Evolutionary conservation across 176 grass and related monocot genomes (phyloP), one percentile per base, ranked within the genome.

Genomic region (Triticum dicoccoides): DNA sequence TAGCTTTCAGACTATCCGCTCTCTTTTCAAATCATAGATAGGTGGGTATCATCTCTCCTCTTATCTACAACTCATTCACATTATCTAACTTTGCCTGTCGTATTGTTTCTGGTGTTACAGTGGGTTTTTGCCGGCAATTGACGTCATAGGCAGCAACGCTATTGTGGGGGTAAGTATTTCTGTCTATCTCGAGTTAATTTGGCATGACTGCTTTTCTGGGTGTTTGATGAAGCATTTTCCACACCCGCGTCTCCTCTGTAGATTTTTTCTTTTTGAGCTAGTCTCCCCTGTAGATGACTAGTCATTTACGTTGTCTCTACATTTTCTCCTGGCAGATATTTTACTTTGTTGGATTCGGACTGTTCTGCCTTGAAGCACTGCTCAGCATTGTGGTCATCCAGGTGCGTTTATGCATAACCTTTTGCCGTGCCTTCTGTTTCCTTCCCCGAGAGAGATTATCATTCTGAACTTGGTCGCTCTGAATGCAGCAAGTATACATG

Each of bases 321-420:
- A 54, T 41, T 88, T 65, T 72, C 14, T 52, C 77, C 70, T 68
- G 78, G 64, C 74, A 99, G 94, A 91, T 99, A 85, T 96, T 99
- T 78, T 99, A 99, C 77, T 94, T 99, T n/a, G 82, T 99, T 84
- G 94, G 94, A 66, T 99, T 97, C 65, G 97, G 87, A 73, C 78
- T 99, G 64, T 97, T 99, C 89, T 96, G 92, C 69, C 65, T 99
- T 15, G 97, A 99, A 77, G 82, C 79, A 69, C 92, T 99, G 70
- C 82, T 99, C 42, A 97, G 97, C 82, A 24, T 99, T 52, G 81
- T 81, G 61, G 97, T 99, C n/a, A 89, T 99, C 82, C 93, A 98
- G 96, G 93, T 98, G 44, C 47, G 83, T 87, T 71, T 21, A 47
- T 65, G 49, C 10, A 4, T 62, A 8, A 35, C 35, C 44, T 84